Base-by-base conservation (phyloP, 2,329 filamentous ascomycete genomes). In the Metarhizium humberi region DNA sequence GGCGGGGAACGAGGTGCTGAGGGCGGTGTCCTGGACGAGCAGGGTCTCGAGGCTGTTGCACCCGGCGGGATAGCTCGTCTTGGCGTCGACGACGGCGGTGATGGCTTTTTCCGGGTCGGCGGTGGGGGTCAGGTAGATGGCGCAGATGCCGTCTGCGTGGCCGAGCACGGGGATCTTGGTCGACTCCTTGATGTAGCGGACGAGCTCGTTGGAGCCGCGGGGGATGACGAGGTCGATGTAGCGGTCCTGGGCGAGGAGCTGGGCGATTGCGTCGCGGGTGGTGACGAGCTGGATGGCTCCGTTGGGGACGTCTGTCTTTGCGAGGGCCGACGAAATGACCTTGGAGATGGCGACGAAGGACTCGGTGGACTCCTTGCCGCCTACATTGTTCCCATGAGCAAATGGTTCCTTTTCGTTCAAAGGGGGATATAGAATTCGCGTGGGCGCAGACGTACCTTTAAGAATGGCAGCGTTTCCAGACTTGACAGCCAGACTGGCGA, bases 161-260 rank as follows among this genome's bases (percentile, higher is more conserved):
- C 94, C 94, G 29, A 99, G 83, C 1, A 99, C 94, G 2, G 94
- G 94, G 63, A 99, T 97, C 67, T 90, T 90, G 53, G 94, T 96
- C 60, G 87, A 87, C 48, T 85, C 81, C 72, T 97, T 96, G 72
- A 96, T 90, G 71, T 90, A 90, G 56, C 88, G 81, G 45, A 96
- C 92, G 8, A 96, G 82, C 54, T 95, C 90, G 71, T 95, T 96
- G 54, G 87, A 89, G 51, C 92, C 92, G 43, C 94, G 81, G 2
- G 94, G 94, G 63, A 99, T 95, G 60, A 96, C 94, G 32, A 99
- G 85, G 69, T 99, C 94, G 63, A 99, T 95, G 66, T 90, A 85
- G 53, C 84, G 80, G 67, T 96, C 92, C 56, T 94, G 86, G 38
- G 82, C 85, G 11, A 99, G 81, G n/a, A 99, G 81, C 60, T 92